A percentile compares a stretch with the other conserved stretches of the same genome.
Evolutionary conservation across 2,329 filamentous ascomycete species (phyloP).

Genomic region (Exophiala sp.): DNA sequence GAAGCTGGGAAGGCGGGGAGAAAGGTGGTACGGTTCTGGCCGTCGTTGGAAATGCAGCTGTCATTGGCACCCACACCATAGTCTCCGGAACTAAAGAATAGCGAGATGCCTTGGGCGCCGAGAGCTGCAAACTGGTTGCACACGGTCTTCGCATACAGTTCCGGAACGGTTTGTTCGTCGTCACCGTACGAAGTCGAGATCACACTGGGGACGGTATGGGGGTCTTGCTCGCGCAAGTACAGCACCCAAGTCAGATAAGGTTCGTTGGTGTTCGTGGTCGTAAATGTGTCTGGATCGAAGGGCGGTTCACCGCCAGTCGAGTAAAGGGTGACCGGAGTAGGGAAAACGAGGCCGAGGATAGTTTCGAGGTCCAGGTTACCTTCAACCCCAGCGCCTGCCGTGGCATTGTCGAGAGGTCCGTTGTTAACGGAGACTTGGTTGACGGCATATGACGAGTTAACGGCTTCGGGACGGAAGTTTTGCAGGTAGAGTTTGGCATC

Average conservation of each 20-base stretch:
- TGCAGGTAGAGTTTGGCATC: slow-evolving; percentile 36
- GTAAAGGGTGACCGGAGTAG: slow-evolving; percentile 51
- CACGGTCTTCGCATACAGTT: slow-evolving; percentile 55
- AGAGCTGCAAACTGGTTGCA: slow-evolving; percentile 61
- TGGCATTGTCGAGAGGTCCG: slow-evolving; percentile 34
- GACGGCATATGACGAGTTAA: slow-evolving; percentile 33
- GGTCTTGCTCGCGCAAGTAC: slow-evolving; percentile 48
- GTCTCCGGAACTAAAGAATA: slow-evolving; percentile 60
- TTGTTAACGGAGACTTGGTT: slow-evolving; percentile 34
- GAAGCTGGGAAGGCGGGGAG: slow-evolving; percentile 59
- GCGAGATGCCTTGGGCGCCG: slow-evolving; percentile 59
- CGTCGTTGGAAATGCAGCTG: slow-evolving; percentile 55
- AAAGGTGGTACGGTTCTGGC: slow-evolving; percentile 50
- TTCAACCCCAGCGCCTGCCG: slow-evolving; percentile 40
- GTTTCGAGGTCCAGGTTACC: slow-evolving; percentile 57
- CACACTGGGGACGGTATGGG: slow-evolving; percentile 52
- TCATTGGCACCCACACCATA: slow-evolving; percentile 49
- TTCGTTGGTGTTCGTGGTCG: slow-evolving; percentile 54
- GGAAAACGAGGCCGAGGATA: slow-evolving; percentile 50
- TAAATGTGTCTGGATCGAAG: slow-evolving; percentile 46
- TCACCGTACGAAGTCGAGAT: slow-evolving; percentile 63
- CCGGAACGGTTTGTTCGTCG: slow-evolving; percentile 58
- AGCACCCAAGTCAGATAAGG: slow-evolving; percentile 60
- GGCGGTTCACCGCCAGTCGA: slow-evolving; percentile 52
- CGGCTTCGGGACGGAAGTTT: slow-evolving; percentile 36